Evolutionary conservation across 1,139 yeast species (phyloP).

Genomic region (Arxiozyma heterogenica): DNA sequence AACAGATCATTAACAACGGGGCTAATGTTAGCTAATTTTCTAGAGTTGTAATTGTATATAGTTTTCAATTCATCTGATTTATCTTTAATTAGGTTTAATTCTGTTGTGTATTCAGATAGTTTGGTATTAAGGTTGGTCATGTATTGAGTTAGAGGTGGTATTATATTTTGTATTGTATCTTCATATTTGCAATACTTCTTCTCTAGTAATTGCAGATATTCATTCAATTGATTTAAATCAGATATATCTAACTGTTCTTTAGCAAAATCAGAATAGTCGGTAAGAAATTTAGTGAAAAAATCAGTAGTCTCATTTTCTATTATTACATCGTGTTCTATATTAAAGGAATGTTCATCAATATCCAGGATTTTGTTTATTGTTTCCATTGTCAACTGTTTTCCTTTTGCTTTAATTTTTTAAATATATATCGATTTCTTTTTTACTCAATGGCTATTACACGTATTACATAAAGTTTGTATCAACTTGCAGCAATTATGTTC

Average conservation of each 20-base stretch:
- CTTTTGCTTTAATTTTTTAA: too few species aligned
- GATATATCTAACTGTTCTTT: neutral
- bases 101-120: slow-evolving; percentile 49
- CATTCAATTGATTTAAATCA: slow-evolving; percentile 7
- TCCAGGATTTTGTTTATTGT: neutral
- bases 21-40: slow-evolving; percentile 44
- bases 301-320: neutral
- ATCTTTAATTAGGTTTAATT: slow-evolving; percentile 47
- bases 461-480: neutral
- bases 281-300: slow-evolving; percentile 5
- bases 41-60: slow-evolving; percentile 47
- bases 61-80: slow-evolving; percentile 52
- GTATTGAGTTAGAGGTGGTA: slow-evolving; percentile 24
- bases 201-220: slow-evolving; percentile 15
- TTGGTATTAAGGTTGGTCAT: slow-evolving; percentile 44
- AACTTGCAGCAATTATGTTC: too few species aligned
- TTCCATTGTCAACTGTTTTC: neutral
- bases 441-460: neutral
- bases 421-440: too few species aligned
- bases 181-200: slow-evolving; percentile 15
- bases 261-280: slow-evolving; percentile 2
- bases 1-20: slow-evolving; percentile 67
- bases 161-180: slow-evolving; percentile 13
- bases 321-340: neutral
- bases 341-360: neutral